Percentiles rank a stretch among this genome's conserved stretches.
phyloP scores from a whole-genome alignment of 1,284 basidiomycete genomes.

The Cryptococcus sp. region DNA sequence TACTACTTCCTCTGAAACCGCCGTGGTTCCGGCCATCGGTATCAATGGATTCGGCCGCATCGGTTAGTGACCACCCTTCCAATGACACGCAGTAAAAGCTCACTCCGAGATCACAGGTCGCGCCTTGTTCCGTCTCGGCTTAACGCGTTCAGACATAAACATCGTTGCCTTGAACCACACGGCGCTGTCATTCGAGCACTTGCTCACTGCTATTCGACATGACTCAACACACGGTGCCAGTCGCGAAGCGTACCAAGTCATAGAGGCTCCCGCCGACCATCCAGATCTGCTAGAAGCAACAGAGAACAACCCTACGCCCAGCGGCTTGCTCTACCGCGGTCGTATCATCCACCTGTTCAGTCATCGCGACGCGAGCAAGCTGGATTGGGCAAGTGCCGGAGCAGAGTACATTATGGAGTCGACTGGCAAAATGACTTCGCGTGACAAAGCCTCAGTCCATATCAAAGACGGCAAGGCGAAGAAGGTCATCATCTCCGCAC shows the following conservation, averaged over 20 bases:
- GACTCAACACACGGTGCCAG: slow-evolving; percentile 53
- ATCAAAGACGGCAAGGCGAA: slow-evolving; percentile 47
- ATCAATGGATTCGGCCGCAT: slow-evolving; percentile 56
- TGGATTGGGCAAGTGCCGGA: slow-evolving; percentile 50
- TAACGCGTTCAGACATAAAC: slow-evolving; percentile 36
- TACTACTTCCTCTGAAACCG: slow-evolving; percentile 1
- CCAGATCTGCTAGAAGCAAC: slow-evolving; percentile 37
- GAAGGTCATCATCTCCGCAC: slow-evolving; percentile 54
- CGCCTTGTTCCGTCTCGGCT: slow-evolving; percentile 36
- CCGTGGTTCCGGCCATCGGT: slow-evolving; percentile 35
- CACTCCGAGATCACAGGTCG: slow-evolving; percentile 21
- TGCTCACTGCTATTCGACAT: slow-evolving; percentile 48
- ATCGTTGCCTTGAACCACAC: slow-evolving; percentile 55
- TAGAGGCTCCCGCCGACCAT: slow-evolving; percentile 39
- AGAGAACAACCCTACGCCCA: slow-evolving; percentile 34
- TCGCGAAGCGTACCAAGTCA: slow-evolving; percentile 32
- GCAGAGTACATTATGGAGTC: slow-evolving; percentile 53
- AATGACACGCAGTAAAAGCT: neutral
- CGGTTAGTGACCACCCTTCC: slow-evolving; percentile 27
- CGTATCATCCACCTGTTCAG: slow-evolving; percentile 50
- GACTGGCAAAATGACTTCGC: slow-evolving; percentile 51
- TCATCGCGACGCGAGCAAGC: slow-evolving; percentile 46
- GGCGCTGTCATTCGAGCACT: slow-evolving; percentile 48
- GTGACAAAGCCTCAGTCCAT: slow-evolving; percentile 49
- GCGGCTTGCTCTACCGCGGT: slow-evolving; percentile 44